Evolutionary conservation across 73 alveolate species (phyloP).

Genomic region (Blepharisma stoltei): DNA sequence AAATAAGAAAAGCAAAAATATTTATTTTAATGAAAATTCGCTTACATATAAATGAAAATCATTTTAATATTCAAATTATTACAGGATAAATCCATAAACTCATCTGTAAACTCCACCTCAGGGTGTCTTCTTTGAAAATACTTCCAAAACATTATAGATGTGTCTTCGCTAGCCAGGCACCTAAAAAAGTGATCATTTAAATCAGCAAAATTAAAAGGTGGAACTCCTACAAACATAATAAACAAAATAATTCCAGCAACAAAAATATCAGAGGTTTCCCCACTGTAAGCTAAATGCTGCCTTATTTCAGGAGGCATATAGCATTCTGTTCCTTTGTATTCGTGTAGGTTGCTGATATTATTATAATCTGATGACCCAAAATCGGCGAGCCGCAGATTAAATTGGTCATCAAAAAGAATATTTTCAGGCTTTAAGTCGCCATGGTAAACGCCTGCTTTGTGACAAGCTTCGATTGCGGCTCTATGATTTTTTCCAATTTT

Average conservation of each 20-base stretch:
- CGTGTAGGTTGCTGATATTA: conserved; percentile 47
- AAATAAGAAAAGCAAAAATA: no score
- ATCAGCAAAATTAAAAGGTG: conserved; percentile 64
- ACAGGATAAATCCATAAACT: no score
- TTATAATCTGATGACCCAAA: conserved; percentile 60
- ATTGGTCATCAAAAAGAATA: conserved; percentile 59
- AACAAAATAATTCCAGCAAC: conserved; percentile 56
- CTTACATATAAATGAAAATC: no score
- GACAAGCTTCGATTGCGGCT: conserved; percentile 70
- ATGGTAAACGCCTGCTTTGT: conserved; percentile 66
- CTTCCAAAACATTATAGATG: no score
- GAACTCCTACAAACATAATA: conserved; percentile 56
- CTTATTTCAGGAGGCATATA: conserved; percentile 67
- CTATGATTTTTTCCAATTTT: conserved; percentile 74
- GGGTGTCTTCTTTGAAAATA: no score
- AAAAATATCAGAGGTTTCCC: conserved; percentile 51
- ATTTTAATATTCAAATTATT: no score
- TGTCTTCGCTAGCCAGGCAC: no score
- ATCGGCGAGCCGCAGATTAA: conserved; percentile 70
- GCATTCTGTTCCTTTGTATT: conserved; percentile 56
- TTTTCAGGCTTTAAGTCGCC: conserved; percentile 87
- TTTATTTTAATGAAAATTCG: no score
- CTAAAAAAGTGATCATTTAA: conserved; percentile 46
- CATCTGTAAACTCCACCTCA: no score
- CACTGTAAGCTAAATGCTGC: conserved; percentile 35